Evolutionary conservation across 768 basidiomycete species (phyloP), one percentile per base, ranked within the genome.

Genomic region (Lactarius hatsudake): DNA sequence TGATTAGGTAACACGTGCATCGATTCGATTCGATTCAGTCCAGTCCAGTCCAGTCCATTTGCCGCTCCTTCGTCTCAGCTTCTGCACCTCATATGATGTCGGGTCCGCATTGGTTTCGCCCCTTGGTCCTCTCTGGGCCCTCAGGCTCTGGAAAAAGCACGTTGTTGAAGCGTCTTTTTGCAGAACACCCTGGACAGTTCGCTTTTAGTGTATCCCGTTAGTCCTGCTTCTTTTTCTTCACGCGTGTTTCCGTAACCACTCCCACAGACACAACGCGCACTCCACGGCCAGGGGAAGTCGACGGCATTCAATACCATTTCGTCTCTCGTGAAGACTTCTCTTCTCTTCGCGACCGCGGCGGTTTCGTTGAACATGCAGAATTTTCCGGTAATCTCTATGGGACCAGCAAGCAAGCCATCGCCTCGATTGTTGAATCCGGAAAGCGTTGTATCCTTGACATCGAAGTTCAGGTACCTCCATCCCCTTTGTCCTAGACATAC

Each of bases 131-230:
- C 68, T 96, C 91, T 63, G 93, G 94, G 0, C 95, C 95, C 0
- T 95, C 93, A 1, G 95, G 96, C 66, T 92, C 95, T 2, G 96
- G 96, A 61, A 98, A 98, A 77, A 93, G 90, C 73, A 96, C 96
- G 0, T 86, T 98, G 38, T 84, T 98, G 59, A 81, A 82, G 60
- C 87, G 87, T 60, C 87, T 98, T 62, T 92, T 98, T 76, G 78
- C 78, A 34, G 90, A 93, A 38, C 86, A 84, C 75, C 94, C 94
- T 3, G 87, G 89, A 76, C 86, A 83, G 66, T 98, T 98, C 76
- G 91, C 92, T 10, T 98, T 98, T 81, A 90, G 89, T 74, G 89
- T 98, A 63, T 97, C 95, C 48, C 96, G 94, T 96, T 77, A 69
- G 45, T 63, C 64, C 61, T 34, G 43, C 61, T 60, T 45, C 61